These are phyloP conservation scores for Emmonsia crescens DNA, from an alignment of 2,329 filamentous ascomycete genomes.

Conservation along the genomic window DNA sequence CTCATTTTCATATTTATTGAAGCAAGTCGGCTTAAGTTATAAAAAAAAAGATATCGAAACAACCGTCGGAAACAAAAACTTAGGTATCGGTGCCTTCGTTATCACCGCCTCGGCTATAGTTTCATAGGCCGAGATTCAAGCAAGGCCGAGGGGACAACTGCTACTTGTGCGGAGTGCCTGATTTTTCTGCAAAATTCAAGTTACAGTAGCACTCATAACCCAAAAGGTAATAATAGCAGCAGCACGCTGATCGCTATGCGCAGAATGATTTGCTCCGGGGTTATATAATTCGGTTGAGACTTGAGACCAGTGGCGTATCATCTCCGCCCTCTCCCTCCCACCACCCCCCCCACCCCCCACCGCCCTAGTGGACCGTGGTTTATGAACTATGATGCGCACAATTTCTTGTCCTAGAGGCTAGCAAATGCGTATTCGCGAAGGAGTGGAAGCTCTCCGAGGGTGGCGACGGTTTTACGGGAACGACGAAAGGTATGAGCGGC, in stretches of 20 bases:
- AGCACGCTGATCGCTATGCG: not conserved
- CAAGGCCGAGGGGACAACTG: too few relatives aligned
- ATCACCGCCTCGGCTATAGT: not conserved
- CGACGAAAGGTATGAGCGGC: not conserved
- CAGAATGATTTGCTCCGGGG: not conserved
- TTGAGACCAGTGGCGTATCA: not conserved
- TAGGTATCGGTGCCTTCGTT: not conserved
- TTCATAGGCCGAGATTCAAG: not conserved
- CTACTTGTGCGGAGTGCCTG: too few relatives aligned
- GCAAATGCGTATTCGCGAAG: too few relatives aligned
- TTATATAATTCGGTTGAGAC: too few relatives aligned
- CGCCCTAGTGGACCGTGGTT: too few relatives aligned
- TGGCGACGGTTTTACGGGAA: not conserved
- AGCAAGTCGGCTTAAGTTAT: too few relatives aligned
- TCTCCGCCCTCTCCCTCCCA: not conserved
- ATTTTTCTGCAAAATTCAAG: not conserved
- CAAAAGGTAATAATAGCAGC: not conserved
- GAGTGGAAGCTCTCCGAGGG: not conserved
- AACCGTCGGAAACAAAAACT: not conserved
- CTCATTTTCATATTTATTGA: not conserved
- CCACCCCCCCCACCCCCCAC: too few relatives aligned
- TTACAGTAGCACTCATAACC: not conserved
- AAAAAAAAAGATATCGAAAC: not conserved
- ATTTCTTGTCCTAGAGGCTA: not conserved
- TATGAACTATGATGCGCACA: not conserved